Base-by-base conservation (phyloP, 73 alveolate species). In the Paramecium tetraurelia region DNA sequence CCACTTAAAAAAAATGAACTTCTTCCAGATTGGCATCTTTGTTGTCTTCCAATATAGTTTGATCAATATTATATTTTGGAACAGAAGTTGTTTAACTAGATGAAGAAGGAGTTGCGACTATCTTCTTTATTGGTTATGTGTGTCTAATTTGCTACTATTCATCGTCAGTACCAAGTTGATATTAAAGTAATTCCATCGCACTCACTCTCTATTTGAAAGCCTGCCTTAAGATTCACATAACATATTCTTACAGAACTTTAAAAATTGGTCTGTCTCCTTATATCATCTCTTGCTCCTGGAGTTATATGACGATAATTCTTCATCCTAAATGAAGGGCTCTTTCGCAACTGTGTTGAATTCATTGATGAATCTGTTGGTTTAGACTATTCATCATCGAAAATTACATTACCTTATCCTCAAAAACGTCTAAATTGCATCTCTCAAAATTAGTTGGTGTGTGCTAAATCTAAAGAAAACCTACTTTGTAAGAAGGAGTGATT, bases 271-370 rank as follows among this genome's bases (percentile, higher is more conserved):
- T 40, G 20, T n/a, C 75, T 80, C 16, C 75, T 27, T 11, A 36
- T 31, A 38, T 80, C 90, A 44, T 80, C 90, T 43, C 57, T 80
- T 7, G 70, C 76, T 44, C 90, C 90, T 44, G 90, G 90, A 21
- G 90, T 80, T 9, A 80, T 35, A 48, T 80, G 90, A 14, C 90
- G 70, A 80, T 80, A 80, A 46, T 80, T 80, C 90, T 80, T 80
- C 57, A 80, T 31, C 8, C 90, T 33, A 80, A 80, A 80, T 46
- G 90, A 80, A 24, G 90, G 90, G 14, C 90, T 80, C 35, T 80
- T 80, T 24, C 72, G 48, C 18, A 72, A 72, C 84, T 63, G 27
- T 22, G 84, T 63, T 27, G 84, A 63, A 72, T 72, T 72, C 59
- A 36, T 36, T 31, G 59, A 72, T 22, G 57, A 72, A 38, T 72